Conservation (phyloP, 768 basidiomycete species). For the Exidia glandulosa region DNA sequence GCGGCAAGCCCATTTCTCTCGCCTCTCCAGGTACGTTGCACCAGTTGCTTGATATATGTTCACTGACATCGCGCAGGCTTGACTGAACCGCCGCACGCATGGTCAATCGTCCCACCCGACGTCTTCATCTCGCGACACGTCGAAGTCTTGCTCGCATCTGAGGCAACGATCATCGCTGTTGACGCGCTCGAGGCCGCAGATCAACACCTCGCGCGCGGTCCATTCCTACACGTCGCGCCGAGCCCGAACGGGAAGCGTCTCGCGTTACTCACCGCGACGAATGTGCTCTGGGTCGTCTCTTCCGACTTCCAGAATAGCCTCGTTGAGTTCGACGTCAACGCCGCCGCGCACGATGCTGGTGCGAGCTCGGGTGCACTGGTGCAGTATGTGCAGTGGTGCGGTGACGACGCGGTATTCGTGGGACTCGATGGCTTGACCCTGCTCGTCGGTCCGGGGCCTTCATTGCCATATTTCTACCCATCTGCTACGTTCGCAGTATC, state of each 20-base stretch:
- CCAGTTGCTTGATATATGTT: constrained; percentile 40
- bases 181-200: constrained; percentile 86
- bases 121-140: constrained; percentile 81
- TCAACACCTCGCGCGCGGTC: constrained; percentile 79
- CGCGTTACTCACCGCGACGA: constrained; percentile 64
- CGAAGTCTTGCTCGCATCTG: constrained; percentile 77
- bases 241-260: constrained; percentile 93
- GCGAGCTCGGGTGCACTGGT: constrained; percentile 41
- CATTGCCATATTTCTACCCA: constrained; percentile 68
- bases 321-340: constrained; percentile 65
- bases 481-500: constrained; percentile 70
- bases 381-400: constrained; percentile 85
- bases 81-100: constrained; percentile 68
- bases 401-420: constrained; percentile 85
- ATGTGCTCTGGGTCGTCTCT: constrained; percentile 87
- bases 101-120: constrained; percentile 86
- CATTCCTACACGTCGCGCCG: constrained; percentile 76
- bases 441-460: constrained; percentile 90
- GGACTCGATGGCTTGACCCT: constrained; percentile 70
- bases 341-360: constrained; percentile 33
- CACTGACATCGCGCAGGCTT: constrained; percentile 39
- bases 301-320: constrained; percentile 82
- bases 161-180: constrained; percentile 68
- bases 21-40: too few species aligned
- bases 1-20: constrained; percentile 57